A percentile compares a stretch with the other conserved stretches of the same genome.
Evolutionary conservation across 2,329 filamentous ascomycete species (phyloP).

Genomic region (Harringtonia aguacate): DNA sequence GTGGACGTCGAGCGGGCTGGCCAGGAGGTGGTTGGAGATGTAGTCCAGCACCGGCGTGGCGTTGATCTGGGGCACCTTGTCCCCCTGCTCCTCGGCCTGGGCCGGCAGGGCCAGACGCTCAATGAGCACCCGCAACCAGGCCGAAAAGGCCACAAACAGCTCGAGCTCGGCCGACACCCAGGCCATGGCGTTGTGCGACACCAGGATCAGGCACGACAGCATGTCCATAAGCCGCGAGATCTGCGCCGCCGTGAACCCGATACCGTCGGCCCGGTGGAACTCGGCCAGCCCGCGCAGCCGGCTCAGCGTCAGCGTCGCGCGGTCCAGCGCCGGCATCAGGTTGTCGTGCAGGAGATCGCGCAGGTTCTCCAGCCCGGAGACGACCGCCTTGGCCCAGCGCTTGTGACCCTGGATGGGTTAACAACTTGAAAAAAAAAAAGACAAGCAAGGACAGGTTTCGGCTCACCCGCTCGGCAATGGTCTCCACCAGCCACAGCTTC

Average conservation of each 20-base stretch:
- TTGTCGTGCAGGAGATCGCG: constrained; percentile 75
- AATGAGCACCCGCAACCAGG: constrained; percentile 77
- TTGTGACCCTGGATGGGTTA: constrained; percentile 60
- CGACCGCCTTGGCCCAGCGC: constrained; percentile 84
- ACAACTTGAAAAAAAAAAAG: background rate
- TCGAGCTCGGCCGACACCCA: constrained; percentile 66
- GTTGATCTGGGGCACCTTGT: constrained; percentile 69
- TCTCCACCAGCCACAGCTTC: constrained; percentile 81
- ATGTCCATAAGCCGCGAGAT: constrained; percentile 59
- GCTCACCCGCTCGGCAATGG: constrained; percentile 64
- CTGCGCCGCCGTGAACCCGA: constrained; percentile 55
- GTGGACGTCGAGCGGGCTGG: constrained; percentile 54
- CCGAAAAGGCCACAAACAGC: constrained; percentile 67
- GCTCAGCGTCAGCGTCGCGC: constrained; percentile 70
- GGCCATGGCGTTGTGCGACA: constrained; percentile 62
- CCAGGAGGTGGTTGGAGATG: constrained; percentile 58
- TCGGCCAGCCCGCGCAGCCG: constrained; percentile 74
- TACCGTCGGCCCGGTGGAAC: constrained; percentile 53
- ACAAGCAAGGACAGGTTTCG: too few species aligned
- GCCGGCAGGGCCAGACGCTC: constrained; percentile 61
- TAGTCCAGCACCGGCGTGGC: constrained; percentile 64
- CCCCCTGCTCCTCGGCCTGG: constrained; percentile 62
- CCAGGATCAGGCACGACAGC: constrained; percentile 62
- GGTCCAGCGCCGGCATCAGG: constrained; percentile 77
- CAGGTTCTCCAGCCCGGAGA: constrained; percentile 65